Conservation (phyloP, 805 yeast genomes). For the Clavispora vitiphila region DNA sequence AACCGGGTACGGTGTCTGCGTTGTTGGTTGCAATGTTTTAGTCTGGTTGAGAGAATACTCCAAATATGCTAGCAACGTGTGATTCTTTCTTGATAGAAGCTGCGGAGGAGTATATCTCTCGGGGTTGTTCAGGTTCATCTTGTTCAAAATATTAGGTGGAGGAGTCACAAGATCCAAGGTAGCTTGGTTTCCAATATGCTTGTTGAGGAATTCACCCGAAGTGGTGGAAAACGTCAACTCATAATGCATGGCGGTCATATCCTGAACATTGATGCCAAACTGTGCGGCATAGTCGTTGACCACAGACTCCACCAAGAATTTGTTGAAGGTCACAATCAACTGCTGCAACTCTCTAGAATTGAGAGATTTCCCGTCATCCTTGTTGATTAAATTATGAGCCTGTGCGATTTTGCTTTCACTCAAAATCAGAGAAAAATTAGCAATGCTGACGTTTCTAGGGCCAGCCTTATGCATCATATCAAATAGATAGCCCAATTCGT, state of each 20-base stretch:
- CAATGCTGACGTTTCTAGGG: conserved; percentile 67
- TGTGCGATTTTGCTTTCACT: conserved; percentile 42
- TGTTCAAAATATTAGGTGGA: conserved; percentile 21
- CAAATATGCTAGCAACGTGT: conserved; percentile 47
- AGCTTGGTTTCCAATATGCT: conserved; percentile 29
- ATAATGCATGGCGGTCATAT: conserved; percentile 38
- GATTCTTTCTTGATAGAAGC: conserved; percentile 22
- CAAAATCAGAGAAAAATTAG: conserved; percentile 58
- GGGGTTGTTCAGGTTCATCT: conserved; percentile 16
- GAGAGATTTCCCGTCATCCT: conserved; percentile 41
- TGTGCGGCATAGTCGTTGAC: conserved; percentile 44
- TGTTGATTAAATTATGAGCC: conserved; percentile 48
- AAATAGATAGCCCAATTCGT: conserved; percentile 82
- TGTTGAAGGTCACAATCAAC: conserved; percentile 50
- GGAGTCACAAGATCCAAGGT: conserved; percentile 43
- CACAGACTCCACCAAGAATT: conserved; percentile 52
- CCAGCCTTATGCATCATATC: conserved; percentile 86
- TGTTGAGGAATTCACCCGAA: conserved; percentile 35
- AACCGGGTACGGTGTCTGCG: conserved; percentile 29
- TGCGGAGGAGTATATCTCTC: conserved; percentile 8
- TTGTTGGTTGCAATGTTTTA: conserved; percentile 46
- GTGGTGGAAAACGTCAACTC: conserved; percentile 39
- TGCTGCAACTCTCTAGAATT: conserved; percentile 41
- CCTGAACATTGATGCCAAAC: conserved; percentile 18
- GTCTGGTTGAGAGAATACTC: conserved; percentile 56